Evolutionary conservation across 352 stramenopile species (phyloP).

Genomic region (Globisporangium uncinulatum): DNA sequence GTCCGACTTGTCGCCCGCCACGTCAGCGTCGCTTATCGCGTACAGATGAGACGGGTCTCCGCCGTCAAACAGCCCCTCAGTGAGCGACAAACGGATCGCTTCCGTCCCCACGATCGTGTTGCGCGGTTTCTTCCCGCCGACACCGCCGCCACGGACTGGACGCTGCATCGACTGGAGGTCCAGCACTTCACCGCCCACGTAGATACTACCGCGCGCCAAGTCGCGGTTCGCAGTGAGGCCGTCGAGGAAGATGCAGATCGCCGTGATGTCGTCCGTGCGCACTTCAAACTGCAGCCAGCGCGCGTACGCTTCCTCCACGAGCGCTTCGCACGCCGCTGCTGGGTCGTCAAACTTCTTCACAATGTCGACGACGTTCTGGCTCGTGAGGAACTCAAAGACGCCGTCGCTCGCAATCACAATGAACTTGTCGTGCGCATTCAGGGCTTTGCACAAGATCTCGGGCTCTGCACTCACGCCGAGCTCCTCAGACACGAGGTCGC

Average conservation of each 20-base stretch:
- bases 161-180: conserved; percentile 83
- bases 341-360: conserved; percentile 81
- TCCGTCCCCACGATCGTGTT: conserved; percentile 85
- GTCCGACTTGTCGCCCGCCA: conserved; percentile 55
- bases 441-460: conserved; percentile 85
- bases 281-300: conserved; percentile 93
- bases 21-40: conserved; percentile 21
- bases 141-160: conserved; percentile 48
- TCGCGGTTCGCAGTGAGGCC: conserved; percentile 50
- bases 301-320: conserved; percentile 92
- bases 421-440: conserved; percentile 89
- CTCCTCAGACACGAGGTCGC: conserved; percentile 91
- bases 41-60: conserved; percentile 22
- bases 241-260: conserved; percentile 84
- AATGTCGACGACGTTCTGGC: conserved; percentile 92
- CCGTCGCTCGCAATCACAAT: conserved; percentile 92
- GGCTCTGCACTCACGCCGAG: conserved; percentile 90
- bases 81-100: conserved; percentile 73
- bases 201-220: conserved; percentile 72
- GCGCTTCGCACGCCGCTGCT: conserved; percentile 79
- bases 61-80: conserved; percentile 32
- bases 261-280: conserved; percentile 94
- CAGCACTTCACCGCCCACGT: conserved; percentile 72
- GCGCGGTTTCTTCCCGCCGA: conserved; percentile 48
- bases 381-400: conserved; percentile 95